Base-by-base conservation (phyloP, 1,284 basidiomycete species). In the Vanrija sp. region DNA sequence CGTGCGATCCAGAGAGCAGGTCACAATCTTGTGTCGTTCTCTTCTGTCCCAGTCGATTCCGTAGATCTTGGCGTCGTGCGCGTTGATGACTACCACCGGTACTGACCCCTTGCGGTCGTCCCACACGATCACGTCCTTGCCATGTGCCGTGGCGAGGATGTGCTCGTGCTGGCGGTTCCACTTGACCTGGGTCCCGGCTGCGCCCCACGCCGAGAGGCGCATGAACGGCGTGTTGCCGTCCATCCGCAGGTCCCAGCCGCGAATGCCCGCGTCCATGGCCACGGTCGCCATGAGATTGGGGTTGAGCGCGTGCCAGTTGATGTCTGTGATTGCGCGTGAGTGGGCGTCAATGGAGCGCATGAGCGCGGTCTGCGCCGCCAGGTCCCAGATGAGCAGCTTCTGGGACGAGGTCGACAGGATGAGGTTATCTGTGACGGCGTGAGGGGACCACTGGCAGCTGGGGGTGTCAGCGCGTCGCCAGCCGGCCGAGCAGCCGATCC, bases 301-400 rank as follows among this genome's bases (percentile, higher is more conserved):
- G 65, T 92, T 86, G 15, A 83, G 82, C 0, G 88, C 88, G 64
- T 92, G 89, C 92, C 94, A 97, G 67, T 97, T 96, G 68, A 96
- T 91, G 68, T 97, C 93, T 3, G 93, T 95, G 61, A 96, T 91
- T 5, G 92, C 91, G 48, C 93, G 85, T 58, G 90, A 89, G 68
- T 96, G 93, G 0, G 89, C 87, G 58, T 87, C 86, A 6, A 96
- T 70, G 86, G 85, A 71, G 86, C 82, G 52, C 89, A 91, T n/a
- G 81, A 87, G 28, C 83, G 86, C 50, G 82, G 85, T n/a, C 83
- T 72, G 66, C 0, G 75, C 69, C 0, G 64, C 79, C 1, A 98
- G 81, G 69, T 98, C 97, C 95, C 95, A 98, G 57, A 98, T 91
- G 6, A 98, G 81, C 80, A 97, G 83, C 74, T 97, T 96, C 74